phyloP scores from a whole-genome alignment of 106 monocot species.

The Posidonia australis region DNA sequence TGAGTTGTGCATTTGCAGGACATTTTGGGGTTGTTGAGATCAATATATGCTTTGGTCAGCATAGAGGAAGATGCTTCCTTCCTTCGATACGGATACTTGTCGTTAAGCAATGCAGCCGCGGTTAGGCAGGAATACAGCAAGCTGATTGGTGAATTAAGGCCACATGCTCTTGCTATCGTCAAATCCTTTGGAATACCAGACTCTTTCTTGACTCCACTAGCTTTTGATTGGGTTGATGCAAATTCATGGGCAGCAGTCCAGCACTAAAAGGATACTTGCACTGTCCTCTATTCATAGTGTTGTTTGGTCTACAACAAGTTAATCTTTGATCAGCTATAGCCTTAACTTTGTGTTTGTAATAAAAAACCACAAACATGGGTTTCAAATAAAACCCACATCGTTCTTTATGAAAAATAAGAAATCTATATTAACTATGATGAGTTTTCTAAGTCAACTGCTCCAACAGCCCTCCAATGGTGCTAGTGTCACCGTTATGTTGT shows the following conservation, averaged over 20 bases:
- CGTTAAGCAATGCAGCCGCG: constrained; percentile 41
- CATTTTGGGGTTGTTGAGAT: constrained; percentile 58
- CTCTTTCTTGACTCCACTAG: constrained; percentile 65
- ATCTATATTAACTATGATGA: too few species aligned
- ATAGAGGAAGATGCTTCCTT: constrained; percentile 77
- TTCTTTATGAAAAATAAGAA: too few species aligned
- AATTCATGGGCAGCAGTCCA: constrained; percentile 39
- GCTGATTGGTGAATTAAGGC: constrained; percentile 56
- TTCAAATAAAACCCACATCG: too few species aligned
- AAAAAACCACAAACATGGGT: too few species aligned
- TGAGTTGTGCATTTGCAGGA: constrained; percentile 31
- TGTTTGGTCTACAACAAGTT: too few species aligned
- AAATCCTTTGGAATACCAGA: constrained; percentile 83
- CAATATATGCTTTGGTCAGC: constrained; percentile 61
- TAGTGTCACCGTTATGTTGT: too few species aligned
- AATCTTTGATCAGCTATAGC: too few species aligned
- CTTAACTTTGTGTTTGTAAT: too few species aligned
- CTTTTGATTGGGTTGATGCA: constrained; percentile 88
- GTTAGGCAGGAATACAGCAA: constrained; percentile 65
- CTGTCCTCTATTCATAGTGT: too few species aligned
- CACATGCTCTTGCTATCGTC: constrained; percentile 58
- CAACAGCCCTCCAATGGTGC: too few species aligned
- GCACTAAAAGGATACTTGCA: too few species aligned
- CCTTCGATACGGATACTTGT: constrained; percentile 67
- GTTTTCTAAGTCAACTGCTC: too few species aligned